phyloP scores from a whole-genome alignment of 257 asterid species.

The Lycium ferocissimum region DNA sequence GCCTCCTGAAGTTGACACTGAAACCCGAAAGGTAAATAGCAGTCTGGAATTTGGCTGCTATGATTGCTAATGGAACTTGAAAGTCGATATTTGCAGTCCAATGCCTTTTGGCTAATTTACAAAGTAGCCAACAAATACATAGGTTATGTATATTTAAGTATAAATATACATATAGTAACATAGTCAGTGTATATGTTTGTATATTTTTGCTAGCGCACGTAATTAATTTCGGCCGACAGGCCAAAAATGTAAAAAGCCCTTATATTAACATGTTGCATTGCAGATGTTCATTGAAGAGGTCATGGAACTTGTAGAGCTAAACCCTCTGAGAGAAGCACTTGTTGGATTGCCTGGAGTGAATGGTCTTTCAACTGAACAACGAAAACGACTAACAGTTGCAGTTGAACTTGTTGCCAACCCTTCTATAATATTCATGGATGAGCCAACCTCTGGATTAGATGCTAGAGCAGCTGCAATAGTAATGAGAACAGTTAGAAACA shows the following conservation, averaged over 20 bases:
- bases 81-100: not conserved
- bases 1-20: slow-evolving; percentile 65
- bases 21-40: slow-evolving; percentile 53
- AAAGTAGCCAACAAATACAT: too few relatives aligned
- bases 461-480: slow-evolving; percentile 97
- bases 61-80: not conserved
- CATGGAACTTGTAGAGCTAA: slow-evolving; percentile 81
- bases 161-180: too few relatives aligned
- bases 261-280: slow-evolving; percentile 8
- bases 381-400: slow-evolving; percentile 86
- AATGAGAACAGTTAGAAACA: slow-evolving; percentile 93
- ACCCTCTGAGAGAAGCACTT: slow-evolving; percentile 61
- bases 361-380: slow-evolving; percentile 88
- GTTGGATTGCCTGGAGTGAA: slow-evolving; percentile 84
- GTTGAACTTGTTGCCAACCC: slow-evolving; percentile 96
- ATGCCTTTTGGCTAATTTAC: too few relatives aligned
- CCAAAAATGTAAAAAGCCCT: too few relatives aligned
- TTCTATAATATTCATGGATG: slow-evolving; percentile 95
- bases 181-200: too few relatives aligned
- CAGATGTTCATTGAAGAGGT: slow-evolving; percentile 85
- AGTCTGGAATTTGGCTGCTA: slow-evolving; percentile 4
- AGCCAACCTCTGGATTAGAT: slow-evolving; percentile 94
- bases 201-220: too few relatives aligned
- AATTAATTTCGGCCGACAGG: too few relatives aligned
- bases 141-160: too few relatives aligned